These are phyloP conservation scores for Trypanosomatidae sp. DNA, from an alignment of 208 protist genomes.

Conservation along the genomic window DNA sequence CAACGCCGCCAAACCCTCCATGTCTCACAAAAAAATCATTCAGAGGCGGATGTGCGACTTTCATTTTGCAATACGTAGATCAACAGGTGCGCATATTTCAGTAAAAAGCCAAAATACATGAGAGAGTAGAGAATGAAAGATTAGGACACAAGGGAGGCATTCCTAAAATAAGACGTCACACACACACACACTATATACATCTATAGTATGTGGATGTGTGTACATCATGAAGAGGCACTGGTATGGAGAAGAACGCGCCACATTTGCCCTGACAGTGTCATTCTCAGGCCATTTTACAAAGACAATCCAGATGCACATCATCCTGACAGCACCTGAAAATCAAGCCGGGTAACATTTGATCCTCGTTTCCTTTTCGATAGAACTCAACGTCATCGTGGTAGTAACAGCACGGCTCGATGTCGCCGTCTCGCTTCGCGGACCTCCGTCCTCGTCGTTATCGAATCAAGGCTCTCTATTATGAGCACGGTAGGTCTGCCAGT, in stretches of 20 bases:
- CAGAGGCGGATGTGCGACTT: not conserved
- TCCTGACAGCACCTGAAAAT: not conserved
- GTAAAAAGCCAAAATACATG: not conserved
- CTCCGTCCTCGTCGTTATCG: not conserved
- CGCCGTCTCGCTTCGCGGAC: not conserved
- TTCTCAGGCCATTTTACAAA: not conserved
- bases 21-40: slow-evolving; percentile 5
- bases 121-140: not conserved
- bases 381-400: not conserved
- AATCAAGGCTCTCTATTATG: not conserved
- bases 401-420: not conserved
- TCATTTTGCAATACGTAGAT: not conserved
- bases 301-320: not conserved
- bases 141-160: not conserved
- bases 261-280: not conserved
- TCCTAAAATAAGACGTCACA: not conserved
- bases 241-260: not conserved
- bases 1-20: slow-evolving; percentile 4
- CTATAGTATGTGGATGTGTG: not conserved
- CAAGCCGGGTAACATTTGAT: not conserved
- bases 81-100: not conserved
- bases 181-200: not conserved
- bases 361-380: not conserved
- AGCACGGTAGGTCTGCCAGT: slow-evolving; percentile 18
- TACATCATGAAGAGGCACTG: not conserved